phyloP scores from a whole-genome alignment of 495 filamentous ascomycete species.

The Pseudotulostoma volvatum region DNA sequence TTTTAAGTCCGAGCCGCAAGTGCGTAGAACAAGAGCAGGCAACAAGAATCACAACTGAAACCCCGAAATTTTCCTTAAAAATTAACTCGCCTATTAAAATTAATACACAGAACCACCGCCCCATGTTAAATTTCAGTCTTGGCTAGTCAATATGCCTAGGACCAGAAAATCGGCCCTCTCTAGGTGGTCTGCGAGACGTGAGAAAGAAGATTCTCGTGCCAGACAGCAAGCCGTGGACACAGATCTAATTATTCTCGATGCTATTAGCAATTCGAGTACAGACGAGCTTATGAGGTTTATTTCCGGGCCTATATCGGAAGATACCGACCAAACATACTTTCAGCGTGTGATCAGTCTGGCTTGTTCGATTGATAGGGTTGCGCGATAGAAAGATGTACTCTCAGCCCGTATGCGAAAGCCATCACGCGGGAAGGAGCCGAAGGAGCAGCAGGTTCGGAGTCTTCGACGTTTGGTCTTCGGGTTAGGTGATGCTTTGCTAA shows the following conservation, averaged over 20 bases:
- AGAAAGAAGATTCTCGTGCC: neutral
- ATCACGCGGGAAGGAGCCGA: neutral
- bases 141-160: neutral
- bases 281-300: neutral
- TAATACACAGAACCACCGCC: neutral
- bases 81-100: too few species aligned
- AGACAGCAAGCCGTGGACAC: neutral
- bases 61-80: neutral
- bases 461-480: neutral
- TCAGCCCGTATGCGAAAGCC: neutral
- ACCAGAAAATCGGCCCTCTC: neutral
- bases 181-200: neutral
- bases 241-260: too few species aligned
- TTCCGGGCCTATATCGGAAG: neutral
- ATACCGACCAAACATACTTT: neutral
- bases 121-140: neutral
- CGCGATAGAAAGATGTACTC: neutral
- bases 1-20: neutral
- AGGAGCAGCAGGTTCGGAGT: neutral
- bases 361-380: neutral
- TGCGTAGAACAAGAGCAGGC: neutral
- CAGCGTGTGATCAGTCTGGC: neutral
- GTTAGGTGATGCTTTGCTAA: neutral
- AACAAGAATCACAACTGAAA: neutral
- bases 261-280: neutral